Evolutionary conservation across 192 early-diverging fungal genomes (phyloP), one percentile per base, ranked within the genome.

Genomic region (Backusella tarrabulga): DNA sequence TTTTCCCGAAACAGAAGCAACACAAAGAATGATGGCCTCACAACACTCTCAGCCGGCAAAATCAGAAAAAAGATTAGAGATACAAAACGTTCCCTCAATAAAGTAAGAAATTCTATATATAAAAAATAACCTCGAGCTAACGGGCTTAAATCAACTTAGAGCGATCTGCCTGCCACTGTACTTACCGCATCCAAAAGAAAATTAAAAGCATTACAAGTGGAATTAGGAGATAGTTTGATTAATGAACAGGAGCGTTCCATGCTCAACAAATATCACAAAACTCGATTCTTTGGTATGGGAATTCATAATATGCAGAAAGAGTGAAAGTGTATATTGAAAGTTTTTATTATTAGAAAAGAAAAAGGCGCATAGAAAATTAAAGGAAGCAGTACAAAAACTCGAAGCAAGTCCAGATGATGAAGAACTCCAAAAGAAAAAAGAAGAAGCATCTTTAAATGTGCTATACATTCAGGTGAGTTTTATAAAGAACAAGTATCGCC

Each of bases 31-130:
- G 46, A 50, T n/a, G 0, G 19, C 17, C 46, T 50, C 0, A 6
- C 15, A 50, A n/a, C 1, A n/a, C 46, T 50, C 7, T 50, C 46
- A n/a, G n/a, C 40, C 19, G 14, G 69, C 40, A 75, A 75, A 63
- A 75, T 75, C 29, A 75, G 46, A 44, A 75, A 75, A 60, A 56
- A 41, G 7, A 75, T 75, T 42, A 75, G 73, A 67, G 73, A 75
- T 14, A 41, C 67, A 34, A 8, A 63, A 23, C 73, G 73, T 40
- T 42, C 73, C 4, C 32, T 67, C 23, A 29, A 36, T 9, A 75
- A 34, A 11, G 73, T 67, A 26, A 41, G 7, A 8, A 42, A 1
- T 36, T 14, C 34, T 12, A 69, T 42, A 9, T 35, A n/a, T 23
- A 71, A 3, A 32, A 32, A 32, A 3, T 32, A 40, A 7, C 11